Evolutionary conservation across 2,329 filamentous ascomycete genomes (phyloP).

Genomic region (Claviceps pazoutovae): DNA sequence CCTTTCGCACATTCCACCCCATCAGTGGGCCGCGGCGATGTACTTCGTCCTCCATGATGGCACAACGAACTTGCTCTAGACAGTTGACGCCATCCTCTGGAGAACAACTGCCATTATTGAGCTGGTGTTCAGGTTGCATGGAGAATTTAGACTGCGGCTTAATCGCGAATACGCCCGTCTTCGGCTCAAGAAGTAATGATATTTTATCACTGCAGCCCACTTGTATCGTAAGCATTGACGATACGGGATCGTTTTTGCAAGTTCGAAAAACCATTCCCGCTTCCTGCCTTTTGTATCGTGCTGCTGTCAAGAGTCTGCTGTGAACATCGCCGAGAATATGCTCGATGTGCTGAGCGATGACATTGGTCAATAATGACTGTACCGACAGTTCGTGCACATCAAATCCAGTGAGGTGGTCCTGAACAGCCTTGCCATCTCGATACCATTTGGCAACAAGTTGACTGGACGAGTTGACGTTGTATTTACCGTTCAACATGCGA

Average conservation of each 20-base stretch:
- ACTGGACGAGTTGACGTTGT: conserved; percentile 34
- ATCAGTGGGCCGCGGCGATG: conserved; percentile 43
- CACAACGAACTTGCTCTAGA: conserved; percentile 48
- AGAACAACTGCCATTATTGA: conserved; percentile 48
- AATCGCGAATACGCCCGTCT: conserved; percentile 63
- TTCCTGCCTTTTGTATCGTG: conserved; percentile 46
- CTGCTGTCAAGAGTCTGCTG: conserved; percentile 41
- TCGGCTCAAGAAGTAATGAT: conserved; percentile 56
- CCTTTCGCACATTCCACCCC: conserved; percentile 46
- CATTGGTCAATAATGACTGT: conserved; percentile 57
- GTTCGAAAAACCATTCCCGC: conserved; percentile 44
- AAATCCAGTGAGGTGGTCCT: conserved; percentile 51
- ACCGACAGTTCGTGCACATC: conserved; percentile 56
- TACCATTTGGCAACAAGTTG: conserved; percentile 64
- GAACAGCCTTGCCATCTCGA: conserved; percentile 63
- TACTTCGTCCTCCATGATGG: conserved; percentile 47
- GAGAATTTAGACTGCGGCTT: conserved; percentile 47
- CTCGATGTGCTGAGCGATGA: conserved; percentile 62
- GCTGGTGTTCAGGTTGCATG: conserved; percentile 44
- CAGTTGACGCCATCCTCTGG: conserved; percentile 41
- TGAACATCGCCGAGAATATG: conserved; percentile 57
- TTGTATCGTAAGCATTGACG: conserved; percentile 55
- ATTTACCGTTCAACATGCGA: conserved; percentile 26
- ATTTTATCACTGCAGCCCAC: conserved; percentile 49
- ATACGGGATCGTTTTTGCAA: conserved; percentile 47